Base-by-base conservation (phyloP, 1,284 basidiomycete species). In the Polyporus tsugae region DNA sequence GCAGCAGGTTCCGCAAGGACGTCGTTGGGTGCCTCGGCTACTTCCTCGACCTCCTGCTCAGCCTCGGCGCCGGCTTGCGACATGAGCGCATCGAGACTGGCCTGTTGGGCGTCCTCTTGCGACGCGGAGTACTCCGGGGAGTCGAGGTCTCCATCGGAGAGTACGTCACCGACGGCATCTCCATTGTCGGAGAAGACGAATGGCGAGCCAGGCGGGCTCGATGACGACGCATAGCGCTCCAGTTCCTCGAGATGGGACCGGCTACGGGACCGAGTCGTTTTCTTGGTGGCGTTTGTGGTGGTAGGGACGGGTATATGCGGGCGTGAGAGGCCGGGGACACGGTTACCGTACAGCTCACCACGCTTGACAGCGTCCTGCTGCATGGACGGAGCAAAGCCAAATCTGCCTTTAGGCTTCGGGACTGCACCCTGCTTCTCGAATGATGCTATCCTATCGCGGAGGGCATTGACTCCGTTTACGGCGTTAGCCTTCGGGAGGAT, bases 361-460 rank as follows among this genome's bases (percentile, higher is more conserved):
- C 84, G 85, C 75, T 82, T 85, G 52, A 81, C 76, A 41, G 83
- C 81, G 13, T 74, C 87, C 52, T 82, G 78, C 46, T 79, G 76
- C 19, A 87, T 87, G 6, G 89, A 89, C 6, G 86, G 86, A n/a
- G 89, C 89, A 72, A 92, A 80, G 15, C 86, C 91, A 78, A 93
- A 93, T 69, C 89, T 88, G 6, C 89, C 89, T 62, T 90, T 83
- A n/a, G 92, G 92, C 53, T 88, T 87, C 25, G 92, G 91, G 0
- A 90, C 83, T 22, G 88, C 90, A 60, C 92, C 92, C 76, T 92
- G 90, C 79, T 84, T 84, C 80, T 94, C 92, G 69, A 94, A 93
- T 72, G 85, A 88, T 41, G 92, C 91, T 72, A 93, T 93, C 80
- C 87, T 92, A 78, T 91, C 91, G 33, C 86, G 86, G 13, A 93